Evolutionary conservation across 805 yeast species (phyloP), one percentile per base, ranked within the genome.

Genomic region (Monosporozyma siamensis): DNA sequence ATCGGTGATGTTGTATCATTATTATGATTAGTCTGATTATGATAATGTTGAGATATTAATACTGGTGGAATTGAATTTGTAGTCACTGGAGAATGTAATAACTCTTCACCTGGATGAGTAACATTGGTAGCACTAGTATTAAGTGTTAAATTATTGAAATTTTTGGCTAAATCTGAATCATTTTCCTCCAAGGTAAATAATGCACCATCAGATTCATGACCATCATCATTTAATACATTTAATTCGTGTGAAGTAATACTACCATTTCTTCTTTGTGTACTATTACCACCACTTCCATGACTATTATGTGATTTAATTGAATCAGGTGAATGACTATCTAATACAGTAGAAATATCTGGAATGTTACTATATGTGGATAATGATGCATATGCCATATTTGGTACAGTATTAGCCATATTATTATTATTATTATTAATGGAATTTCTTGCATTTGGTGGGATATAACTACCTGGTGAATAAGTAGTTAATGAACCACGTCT

Each of bases 311-410:
- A 29, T 29, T 20, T 30, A 34, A 10, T 27, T 5, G 39, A 25
- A 26, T 32, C 25, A 32, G 42, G 42, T 15, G 43, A 44, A 24
- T 46, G n/a, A n/a, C n/a, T 45, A 37, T 48, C 48, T 37, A 55
- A 41, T 5, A 56, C 59, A 10, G 54, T 49, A 4, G 59, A 44
- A 32, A 58, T 53, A 44, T 50, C 52, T 14, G 58, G 58, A 34
- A 48, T 48, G 17, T 48, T 40, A 22, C 54, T 48, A 22, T 50
- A 44, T 14, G 49, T 45, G 6, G 48, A 43, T 22, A 43, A 39
- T 14, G 41, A 34, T n/a, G 49, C 46, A 27, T 34, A 38, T 6
- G 42, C 25, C 49, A 80, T 65, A 52, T 74, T 79, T n/a, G 88
- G 88, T 17, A 89, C 29, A 11, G 45, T 41, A n/a, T 34, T 39